Evolutionary conservation across 1,284 basidiomycete genomes (phyloP).

Genomic region (Porphyrellus sp.): DNA sequence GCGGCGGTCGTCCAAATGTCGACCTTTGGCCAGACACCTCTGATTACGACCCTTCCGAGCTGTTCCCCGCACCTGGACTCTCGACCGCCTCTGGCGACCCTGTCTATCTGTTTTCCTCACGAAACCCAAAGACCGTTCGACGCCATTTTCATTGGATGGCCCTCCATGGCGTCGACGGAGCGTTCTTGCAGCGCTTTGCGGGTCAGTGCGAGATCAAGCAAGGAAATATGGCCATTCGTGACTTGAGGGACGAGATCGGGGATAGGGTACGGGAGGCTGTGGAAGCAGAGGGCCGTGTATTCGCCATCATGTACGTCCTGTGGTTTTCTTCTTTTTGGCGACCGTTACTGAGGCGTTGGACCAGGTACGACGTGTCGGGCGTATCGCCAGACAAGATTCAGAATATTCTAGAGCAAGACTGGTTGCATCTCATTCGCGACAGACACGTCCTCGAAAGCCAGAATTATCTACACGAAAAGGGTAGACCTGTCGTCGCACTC

Average conservation of each 20-base stretch:
- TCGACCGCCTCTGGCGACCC: conserved; percentile 52
- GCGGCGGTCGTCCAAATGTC: conserved; percentile 64
- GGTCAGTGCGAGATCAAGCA: conserved; percentile 57
- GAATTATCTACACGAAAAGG: conserved; percentile 64
- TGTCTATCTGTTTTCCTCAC: conserved; percentile 69
- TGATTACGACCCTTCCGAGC: conserved; percentile 63
- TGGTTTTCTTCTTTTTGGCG: not conserved
- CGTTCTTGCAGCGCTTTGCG: conserved; percentile 72
- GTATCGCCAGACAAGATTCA: conserved; percentile 59
- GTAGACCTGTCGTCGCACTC: conserved; percentile 61
- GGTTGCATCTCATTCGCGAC: conserved; percentile 61
- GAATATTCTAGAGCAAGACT: conserved; percentile 59
- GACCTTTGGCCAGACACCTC: conserved; percentile 77
- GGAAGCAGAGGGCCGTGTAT: conserved; percentile 71
- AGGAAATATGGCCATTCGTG: conserved; percentile 51
- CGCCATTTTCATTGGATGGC: conserved; percentile 83
- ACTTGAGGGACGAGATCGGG: conserved; percentile 68
- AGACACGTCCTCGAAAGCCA: conserved; percentile 64
- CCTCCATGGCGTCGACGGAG: conserved; percentile 69
- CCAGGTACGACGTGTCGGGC: conserved; percentile 74
- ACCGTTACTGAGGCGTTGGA: not conserved
- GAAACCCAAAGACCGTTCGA: conserved; percentile 67
- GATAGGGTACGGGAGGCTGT: conserved; percentile 67
- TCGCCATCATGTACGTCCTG: conserved; percentile 69
- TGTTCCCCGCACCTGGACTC: conserved; percentile 66